These are phyloP conservation scores for Mrakia gelida DNA, from an alignment of 768 basidiomycete species.

Conservation along the genomic window DNA sequence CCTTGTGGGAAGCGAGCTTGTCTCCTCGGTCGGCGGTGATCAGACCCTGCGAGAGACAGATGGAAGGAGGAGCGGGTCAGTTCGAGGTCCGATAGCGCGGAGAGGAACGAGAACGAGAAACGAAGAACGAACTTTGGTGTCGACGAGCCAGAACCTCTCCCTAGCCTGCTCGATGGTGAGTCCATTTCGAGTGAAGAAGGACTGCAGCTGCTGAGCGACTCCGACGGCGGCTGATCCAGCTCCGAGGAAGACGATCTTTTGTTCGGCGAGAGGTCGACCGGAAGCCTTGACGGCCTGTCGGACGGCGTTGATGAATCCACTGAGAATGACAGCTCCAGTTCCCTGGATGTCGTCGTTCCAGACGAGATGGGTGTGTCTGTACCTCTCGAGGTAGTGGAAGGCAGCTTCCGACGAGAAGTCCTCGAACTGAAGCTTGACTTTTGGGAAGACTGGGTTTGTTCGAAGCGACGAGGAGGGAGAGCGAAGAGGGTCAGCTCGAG, in stretches of 20 bases:
- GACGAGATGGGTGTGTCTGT: conserved; percentile 60
- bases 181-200: conserved; percentile 81
- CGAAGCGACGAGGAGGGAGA: too few species aligned
- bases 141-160: conserved; percentile 71
- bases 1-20: conserved; percentile 75
- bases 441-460: conserved; percentile 56
- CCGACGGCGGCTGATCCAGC: conserved; percentile 90
- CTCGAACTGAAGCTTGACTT: conserved; percentile 53
- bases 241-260: conserved; percentile 84
- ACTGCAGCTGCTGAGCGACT: conserved; percentile 77
- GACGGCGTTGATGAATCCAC: conserved; percentile 81
- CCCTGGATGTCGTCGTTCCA: conserved; percentile 47
- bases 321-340: conserved; percentile 86
- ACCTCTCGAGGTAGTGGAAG: conserved; percentile 74
- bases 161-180: conserved; percentile 72
- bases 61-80: not conserved
- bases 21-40: conserved; percentile 69
- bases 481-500: too few species aligned
- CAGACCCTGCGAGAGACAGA: conserved; percentile 56
- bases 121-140: conserved; percentile 52
- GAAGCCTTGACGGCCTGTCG: conserved; percentile 67
- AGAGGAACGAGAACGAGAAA: not conserved
- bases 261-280: conserved; percentile 62
- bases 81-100: not conserved
- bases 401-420: conserved; percentile 92